Base-by-base conservation (phyloP, 192 early-diverging fungal species). In the Backusella tarrabulga region DNA sequence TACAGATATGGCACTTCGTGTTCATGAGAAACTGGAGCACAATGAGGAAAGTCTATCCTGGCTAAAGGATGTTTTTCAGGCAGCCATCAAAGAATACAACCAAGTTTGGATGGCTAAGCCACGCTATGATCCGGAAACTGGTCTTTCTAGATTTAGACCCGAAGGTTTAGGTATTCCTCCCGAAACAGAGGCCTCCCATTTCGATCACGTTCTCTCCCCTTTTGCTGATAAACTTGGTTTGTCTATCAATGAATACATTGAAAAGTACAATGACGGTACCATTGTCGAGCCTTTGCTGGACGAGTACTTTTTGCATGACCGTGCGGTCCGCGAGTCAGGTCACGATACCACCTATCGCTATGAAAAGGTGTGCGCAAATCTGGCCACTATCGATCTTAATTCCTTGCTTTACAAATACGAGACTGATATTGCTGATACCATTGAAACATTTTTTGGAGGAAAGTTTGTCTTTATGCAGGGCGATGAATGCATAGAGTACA, bases 301-400 rank as follows among this genome's bases (percentile, higher is more conserved):
- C 82, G 91, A 85, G 41, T 99, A 98, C 83, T 99, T 99, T 83
- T 88, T 97, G 66, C 98, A 99, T 80, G 98, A 99, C 79, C 91
- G 98, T 11, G 98, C 98, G 0, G 96, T 97, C 2, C 93, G 97
- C 70, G 97, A 98, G 85, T 97, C 95, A 36, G 97, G 97, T n/a
- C 97, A 99, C 83, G 97, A 99, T 84, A 98, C 97, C 0, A 94
- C 96, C 14, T 98, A 99, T 82, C 87, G 97, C 2, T 92, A 96
- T 38, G 98, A 99, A 80, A 91, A 92, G 36, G 88, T 91, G 42
- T 97, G 96, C 78, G 98, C 97, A 0, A 88, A 94, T 75, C 83
- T 99, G 78, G 95, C 94, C 14, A 98, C 97, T 0, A 89, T 98
- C 69, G 98, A 99, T 82, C 86, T 99, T 54, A 98, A 97, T 83